Evolutionary conservation across 164 flowering plant genomes (phyloP).

Genomic region (Annona cherimola): DNA sequence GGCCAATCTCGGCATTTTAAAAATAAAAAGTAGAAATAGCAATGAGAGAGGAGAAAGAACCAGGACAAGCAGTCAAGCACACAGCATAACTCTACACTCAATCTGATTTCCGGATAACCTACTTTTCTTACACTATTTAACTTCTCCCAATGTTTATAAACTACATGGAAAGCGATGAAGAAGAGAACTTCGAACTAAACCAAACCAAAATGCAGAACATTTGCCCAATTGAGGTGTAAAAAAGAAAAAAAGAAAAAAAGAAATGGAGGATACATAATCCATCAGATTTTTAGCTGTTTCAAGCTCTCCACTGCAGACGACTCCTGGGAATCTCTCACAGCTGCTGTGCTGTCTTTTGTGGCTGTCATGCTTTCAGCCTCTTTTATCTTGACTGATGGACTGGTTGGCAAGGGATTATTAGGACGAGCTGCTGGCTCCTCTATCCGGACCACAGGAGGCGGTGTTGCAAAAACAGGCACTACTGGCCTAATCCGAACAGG

Average conservation of each 20-base stretch:
- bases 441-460: conserved; percentile 13
- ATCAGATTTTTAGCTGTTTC: conserved; percentile 5
- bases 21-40: no score
- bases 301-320: neutral
- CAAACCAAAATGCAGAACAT: neutral
- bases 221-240: neutral
- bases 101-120: neutral
- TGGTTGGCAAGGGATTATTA: conserved; percentile 31
- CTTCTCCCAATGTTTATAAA: neutral
- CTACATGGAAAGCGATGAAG: neutral
- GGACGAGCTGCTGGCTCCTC: conserved; percentile 24
- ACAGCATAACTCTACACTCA: neutral
- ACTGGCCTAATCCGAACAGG: conserved; percentile 34
- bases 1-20: no score
- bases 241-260: no score
- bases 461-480: conserved; percentile 38
- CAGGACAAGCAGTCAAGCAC: neutral
- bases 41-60: neutral
- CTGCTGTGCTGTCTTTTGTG: neutral
- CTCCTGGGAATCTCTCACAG: neutral
- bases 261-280: neutral
- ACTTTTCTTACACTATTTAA: neutral
- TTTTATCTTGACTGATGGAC: conserved; percentile 18
- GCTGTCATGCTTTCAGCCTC: no score
- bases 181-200: no score